Conservation (phyloP, 805 yeast genomes). For the Kockiozyma suomiensis region DNA sequence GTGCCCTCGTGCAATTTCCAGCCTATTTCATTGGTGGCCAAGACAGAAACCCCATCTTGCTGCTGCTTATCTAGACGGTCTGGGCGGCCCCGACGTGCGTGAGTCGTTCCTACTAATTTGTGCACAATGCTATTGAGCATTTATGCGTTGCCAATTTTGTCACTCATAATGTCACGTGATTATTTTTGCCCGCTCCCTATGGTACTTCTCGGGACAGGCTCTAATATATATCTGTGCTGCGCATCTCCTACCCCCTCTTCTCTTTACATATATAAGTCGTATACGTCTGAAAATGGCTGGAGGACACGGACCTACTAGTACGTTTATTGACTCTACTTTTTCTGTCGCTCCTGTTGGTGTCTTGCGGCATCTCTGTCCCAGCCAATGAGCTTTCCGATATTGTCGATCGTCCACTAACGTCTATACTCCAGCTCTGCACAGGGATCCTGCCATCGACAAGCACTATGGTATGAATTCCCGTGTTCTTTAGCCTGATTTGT, state of each 20-base stretch:
- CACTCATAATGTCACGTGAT: no score
- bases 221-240: neutral
- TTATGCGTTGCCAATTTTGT: no score
- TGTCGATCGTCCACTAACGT: conserved; percentile 7
- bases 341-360: neutral
- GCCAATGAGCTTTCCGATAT: conserved; percentile 9
- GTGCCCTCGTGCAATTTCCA: no score
- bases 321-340: conserved; percentile 1
- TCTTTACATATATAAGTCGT: neutral
- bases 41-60: no score
- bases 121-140: no score
- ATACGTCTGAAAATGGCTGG: conserved; percentile 19
- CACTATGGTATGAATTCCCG: conserved; percentile 20
- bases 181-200: no score
- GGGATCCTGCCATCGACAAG: conserved; percentile 34
- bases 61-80: no score
- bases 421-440: conserved; percentile 20
- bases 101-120: no score
- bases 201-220: no score
- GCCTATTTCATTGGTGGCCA: no score
- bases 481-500: no score
- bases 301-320: conserved; percentile 25
- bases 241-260: neutral
- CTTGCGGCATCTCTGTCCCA: neutral
- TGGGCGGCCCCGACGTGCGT: no score